phyloP scores from a whole-genome alignment of 1,284 basidiomycete species.

The Austropuccinia psidii region DNA sequence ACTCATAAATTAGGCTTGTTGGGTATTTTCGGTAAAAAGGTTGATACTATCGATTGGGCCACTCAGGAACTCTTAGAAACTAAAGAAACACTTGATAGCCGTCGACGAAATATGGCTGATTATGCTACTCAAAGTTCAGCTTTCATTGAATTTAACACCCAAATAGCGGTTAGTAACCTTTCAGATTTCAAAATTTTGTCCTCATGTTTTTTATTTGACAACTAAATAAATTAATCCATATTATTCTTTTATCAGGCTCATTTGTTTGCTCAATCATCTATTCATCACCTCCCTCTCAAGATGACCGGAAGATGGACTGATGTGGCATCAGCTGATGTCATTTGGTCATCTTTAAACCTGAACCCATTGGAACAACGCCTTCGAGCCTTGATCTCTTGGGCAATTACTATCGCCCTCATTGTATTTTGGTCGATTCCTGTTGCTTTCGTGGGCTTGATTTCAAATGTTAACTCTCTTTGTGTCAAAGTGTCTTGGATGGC shows the following conservation, averaged over 20 bases:
- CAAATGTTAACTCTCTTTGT: conserved; percentile 71
- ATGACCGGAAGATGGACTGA: conserved; percentile 59
- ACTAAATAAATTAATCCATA: background rate
- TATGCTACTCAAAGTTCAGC: conserved; percentile 53
- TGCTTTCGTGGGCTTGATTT: conserved; percentile 73
- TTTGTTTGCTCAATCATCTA: conserved; percentile 55
- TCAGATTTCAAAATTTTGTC: conserved; percentile 41
- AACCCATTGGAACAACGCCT: conserved; percentile 80
- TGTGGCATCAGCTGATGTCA: conserved; percentile 73
- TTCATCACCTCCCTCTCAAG: conserved; percentile 51
- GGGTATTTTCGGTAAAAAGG: conserved; percentile 65
- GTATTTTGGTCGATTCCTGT: conserved; percentile 61
- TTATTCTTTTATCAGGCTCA: conserved; percentile 54
- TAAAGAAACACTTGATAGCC: conserved; percentile 52
- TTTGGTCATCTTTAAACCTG: conserved; percentile 78
- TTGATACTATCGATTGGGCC: conserved; percentile 83
- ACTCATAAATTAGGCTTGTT: conserved; percentile 60
- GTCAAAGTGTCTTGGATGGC: conserved; percentile 60
- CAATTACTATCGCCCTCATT: conserved; percentile 57
- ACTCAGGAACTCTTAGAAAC: conserved; percentile 55
- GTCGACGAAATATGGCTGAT: conserved; percentile 59
- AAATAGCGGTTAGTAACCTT: conserved; percentile 57
- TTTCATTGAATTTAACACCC: conserved; percentile 86
- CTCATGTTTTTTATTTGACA: background rate
- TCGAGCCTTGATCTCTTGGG: conserved; percentile 52